phyloP scores from a whole-genome alignment of 306 rosid genomes.

The cucumber (Cucumis sativus) region DNA sequence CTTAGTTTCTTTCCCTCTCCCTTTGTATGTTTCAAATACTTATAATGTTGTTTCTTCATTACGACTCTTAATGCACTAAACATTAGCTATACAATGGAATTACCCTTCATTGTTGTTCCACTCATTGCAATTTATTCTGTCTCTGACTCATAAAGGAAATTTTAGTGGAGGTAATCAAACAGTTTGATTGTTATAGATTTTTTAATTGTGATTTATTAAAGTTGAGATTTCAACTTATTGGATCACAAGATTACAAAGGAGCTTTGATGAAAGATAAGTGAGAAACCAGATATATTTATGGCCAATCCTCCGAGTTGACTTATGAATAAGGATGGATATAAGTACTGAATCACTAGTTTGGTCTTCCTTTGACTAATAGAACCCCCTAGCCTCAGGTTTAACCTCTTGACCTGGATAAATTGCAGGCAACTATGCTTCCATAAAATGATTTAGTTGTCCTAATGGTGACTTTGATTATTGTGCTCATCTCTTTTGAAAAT shows the following conservation, averaged over 20 bases:
- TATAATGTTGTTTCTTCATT: background rate
- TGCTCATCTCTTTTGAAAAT: slow-evolving; percentile 24
- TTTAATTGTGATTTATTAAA: background rate
- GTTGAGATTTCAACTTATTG: too few relatives aligned
- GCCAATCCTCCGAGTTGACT: background rate
- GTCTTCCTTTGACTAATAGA: background rate
- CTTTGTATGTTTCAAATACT: too few relatives aligned
- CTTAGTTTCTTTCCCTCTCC: too few relatives aligned
- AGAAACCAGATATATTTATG: background rate
- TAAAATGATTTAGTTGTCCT: background rate
- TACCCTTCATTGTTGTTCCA: background rate
- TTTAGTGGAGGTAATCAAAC: background rate
- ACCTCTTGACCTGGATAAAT: background rate
- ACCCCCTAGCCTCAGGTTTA: background rate
- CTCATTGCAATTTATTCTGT: slow-evolving; percentile 9
- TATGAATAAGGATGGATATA: background rate
- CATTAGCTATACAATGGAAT: background rate
- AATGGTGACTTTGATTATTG: slow-evolving; percentile 21
- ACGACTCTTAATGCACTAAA: background rate
- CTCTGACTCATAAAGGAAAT: background rate
- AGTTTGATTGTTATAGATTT: background rate
- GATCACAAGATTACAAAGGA: background rate
- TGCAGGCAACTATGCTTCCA: background rate
- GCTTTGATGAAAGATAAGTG: background rate
- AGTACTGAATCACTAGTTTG: background rate